phyloP scores from a whole-genome alignment of 768 basidiomycete species.

The Rhodotorula diobovata region DNA sequence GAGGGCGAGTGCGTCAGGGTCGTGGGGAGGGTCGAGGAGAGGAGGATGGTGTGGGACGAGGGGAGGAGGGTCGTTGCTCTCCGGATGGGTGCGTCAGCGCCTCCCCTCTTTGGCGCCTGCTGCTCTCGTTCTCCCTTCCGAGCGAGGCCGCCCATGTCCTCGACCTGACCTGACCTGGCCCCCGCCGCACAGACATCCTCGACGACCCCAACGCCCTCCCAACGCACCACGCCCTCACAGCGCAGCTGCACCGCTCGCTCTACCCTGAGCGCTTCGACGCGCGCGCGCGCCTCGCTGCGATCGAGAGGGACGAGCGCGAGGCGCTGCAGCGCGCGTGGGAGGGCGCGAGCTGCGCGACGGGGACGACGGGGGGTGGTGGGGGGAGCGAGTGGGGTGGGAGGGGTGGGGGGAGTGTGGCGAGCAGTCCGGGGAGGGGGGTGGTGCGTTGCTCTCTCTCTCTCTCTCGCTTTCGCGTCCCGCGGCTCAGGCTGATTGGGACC shows the following conservation, averaged over 20 bases:
- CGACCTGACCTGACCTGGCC: background rate
- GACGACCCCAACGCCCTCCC: background rate
- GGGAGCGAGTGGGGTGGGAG: background rate
- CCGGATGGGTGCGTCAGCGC: slow-evolving; percentile 8
- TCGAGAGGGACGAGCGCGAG: slow-evolving; percentile 11
- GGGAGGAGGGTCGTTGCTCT: slow-evolving; percentile 5
- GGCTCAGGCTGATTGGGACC: too few relatives aligned
- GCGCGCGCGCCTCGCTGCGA: background rate
- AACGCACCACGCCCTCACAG: background rate
- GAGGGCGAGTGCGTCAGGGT: slow-evolving; percentile 5
- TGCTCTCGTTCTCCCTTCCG: background rate
- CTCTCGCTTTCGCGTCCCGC: too few relatives aligned
- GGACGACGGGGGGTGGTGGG: background rate
- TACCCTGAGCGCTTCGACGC: slow-evolving; percentile 14
- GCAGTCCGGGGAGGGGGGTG: background rate
- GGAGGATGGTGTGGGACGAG: background rate
- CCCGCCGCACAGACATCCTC: background rate
- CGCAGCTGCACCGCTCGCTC: background rate
- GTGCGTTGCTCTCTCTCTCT: too few relatives aligned
- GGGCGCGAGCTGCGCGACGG: background rate
- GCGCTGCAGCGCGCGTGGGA: background rate
- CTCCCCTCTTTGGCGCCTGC: too few relatives aligned
- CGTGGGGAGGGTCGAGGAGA: slow-evolving; percentile 11
- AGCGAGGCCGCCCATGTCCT: too few relatives aligned
- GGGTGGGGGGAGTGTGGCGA: background rate